Evolutionary conservation across 805 yeast genomes (phyloP).

Genomic region (Clavispora asparagi): DNA sequence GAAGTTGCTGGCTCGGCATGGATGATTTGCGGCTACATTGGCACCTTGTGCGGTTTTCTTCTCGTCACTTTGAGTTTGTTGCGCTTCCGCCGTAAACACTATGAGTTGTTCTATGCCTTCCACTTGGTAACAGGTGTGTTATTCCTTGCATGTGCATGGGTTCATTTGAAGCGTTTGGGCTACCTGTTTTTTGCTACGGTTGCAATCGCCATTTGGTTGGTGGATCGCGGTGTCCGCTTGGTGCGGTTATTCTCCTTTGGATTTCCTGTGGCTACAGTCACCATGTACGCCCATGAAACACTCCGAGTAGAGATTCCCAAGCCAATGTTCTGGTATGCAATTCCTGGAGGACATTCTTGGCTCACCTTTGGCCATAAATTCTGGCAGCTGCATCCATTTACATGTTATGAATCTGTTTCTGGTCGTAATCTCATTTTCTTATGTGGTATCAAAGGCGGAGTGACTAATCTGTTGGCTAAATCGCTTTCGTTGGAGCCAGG

Average conservation of each 20-base stretch:
- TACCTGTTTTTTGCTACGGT: slow-evolving; percentile 38
- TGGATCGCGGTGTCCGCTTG: slow-evolving; percentile 36
- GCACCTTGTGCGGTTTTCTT: slow-evolving; percentile 6
- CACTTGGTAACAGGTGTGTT: slow-evolving; percentile 19
- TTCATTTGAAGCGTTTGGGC: slow-evolving; percentile 9
- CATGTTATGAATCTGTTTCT: slow-evolving; percentile 10
- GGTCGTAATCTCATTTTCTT: slow-evolving; percentile 22
- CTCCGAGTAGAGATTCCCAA: slow-evolving; percentile 42
- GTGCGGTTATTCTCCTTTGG: slow-evolving; percentile 30
- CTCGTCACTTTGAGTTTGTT: slow-evolving; percentile 13
- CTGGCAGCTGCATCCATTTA: slow-evolving; percentile 71
- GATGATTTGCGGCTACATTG: slow-evolving; percentile 11
- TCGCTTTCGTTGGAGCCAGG: slow-evolving; percentile 27
- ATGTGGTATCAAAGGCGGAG: slow-evolving; percentile 34
- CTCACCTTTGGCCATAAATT: slow-evolving; percentile 51
- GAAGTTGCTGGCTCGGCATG: slow-evolving; percentile 3
- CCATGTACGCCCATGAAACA: slow-evolving; percentile 37
- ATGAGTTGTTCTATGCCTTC: slow-evolving; percentile 18
- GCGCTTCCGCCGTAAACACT: slow-evolving; percentile 16
- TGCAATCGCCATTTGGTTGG: slow-evolving; percentile 58
- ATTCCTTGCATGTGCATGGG: slow-evolving; percentile 18
- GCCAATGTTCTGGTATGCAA: slow-evolving; percentile 45
- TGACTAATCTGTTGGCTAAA: slow-evolving; percentile 23
- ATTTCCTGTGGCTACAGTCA: slow-evolving; percentile 28
- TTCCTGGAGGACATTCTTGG: slow-evolving; percentile 56